Percentiles rank a stretch among this genome's conserved stretches.
These are phyloP conservation scores for Polytrichum formosum DNA, from an alignment of 225 moss, liverwort and hornwort genomes.

Conservation along the genomic window DNA sequence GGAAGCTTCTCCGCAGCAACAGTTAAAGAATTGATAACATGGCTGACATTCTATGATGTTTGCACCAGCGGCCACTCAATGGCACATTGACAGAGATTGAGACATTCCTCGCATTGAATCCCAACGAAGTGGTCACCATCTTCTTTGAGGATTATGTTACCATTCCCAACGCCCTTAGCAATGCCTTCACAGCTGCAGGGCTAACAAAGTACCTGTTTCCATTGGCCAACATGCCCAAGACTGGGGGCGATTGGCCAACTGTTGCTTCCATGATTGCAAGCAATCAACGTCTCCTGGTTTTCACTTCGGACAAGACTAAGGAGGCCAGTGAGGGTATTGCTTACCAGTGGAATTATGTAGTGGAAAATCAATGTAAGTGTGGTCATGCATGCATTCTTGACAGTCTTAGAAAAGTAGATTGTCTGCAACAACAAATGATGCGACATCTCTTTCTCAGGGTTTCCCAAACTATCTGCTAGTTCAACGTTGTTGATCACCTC, in stretches of 20 bases:
- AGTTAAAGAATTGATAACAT: background rate
- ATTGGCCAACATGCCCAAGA: conserved; percentile 67
- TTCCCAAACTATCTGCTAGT: too few relatives aligned
- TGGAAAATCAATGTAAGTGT: conserved; percentile 55
- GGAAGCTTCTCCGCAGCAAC: too few relatives aligned
- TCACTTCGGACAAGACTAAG: conserved; percentile 45
- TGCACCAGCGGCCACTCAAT: conserved; percentile 73
- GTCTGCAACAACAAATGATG: too few relatives aligned
- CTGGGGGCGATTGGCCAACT: conserved; percentile 85
- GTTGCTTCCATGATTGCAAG: conserved; percentile 65
- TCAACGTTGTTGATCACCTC: too few relatives aligned
- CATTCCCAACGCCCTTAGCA: conserved; percentile 53
- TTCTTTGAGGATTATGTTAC: conserved; percentile 87
- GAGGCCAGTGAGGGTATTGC: conserved; percentile 46
- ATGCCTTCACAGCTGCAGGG: conserved; percentile 69
- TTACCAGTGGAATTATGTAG: conserved; percentile 55
- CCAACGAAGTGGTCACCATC: conserved; percentile 76
- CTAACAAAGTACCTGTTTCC: conserved; percentile 71
- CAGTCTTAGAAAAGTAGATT: too few relatives aligned
- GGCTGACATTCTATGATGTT: conserved; percentile 3
- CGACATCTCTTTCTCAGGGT: too few relatives aligned
- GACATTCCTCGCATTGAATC: conserved; percentile 65
- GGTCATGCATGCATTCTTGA: too few relatives aligned
- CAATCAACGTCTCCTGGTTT: conserved; percentile 58
- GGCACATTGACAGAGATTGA: conserved; percentile 58